phyloP scores from a whole-genome alignment of 108 stramenopile genomes.

The Craspedostauros australis region DNA sequence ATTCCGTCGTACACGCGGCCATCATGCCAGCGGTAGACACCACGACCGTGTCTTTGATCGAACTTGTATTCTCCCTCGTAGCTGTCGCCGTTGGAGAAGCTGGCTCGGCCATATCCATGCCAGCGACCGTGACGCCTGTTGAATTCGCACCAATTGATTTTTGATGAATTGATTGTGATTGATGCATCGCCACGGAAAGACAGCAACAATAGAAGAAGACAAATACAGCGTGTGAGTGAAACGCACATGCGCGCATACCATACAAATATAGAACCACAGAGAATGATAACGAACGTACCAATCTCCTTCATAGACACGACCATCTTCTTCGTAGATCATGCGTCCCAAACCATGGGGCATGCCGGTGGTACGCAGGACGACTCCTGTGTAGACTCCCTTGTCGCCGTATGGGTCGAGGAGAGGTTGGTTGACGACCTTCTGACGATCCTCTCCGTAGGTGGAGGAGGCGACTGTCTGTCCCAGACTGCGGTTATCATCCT shows the following conservation, averaged over 20 bases:
- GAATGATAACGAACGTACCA: background rate
- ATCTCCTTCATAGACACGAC: constrained; percentile 31
- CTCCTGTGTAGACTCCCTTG: constrained; percentile 67
- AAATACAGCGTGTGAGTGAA: background rate
- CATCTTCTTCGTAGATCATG: constrained; percentile 54
- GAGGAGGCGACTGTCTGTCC: constrained; percentile 46
- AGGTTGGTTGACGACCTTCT: constrained; percentile 32
- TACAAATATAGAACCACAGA: background rate
- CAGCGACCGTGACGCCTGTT: constrained; percentile 41
- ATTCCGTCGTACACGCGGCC: constrained; percentile 72
- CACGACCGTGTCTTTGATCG: constrained; percentile 57
- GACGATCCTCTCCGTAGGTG: constrained; percentile 55
- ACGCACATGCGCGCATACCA: background rate
- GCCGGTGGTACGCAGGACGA: constrained; percentile 57
- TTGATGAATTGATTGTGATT: too few species aligned
- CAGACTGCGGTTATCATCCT: constrained; percentile 25
- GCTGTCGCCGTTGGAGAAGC: constrained; percentile 37
- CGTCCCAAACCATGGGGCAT: constrained; percentile 71
- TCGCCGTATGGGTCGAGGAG: constrained; percentile 71
- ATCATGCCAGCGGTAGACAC: constrained; percentile 49
- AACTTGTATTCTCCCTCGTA: constrained; percentile 57
- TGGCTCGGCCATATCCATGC: constrained; percentile 49
- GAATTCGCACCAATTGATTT: too few species aligned
- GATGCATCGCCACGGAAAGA: too few species aligned
- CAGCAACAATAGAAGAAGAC: too few species aligned